A percentile compares a stretch with the other conserved stretches of the same genome.
phyloP scores from a whole-genome alignment of 2,329 filamentous ascomycete species.

The Botrytis pseudocinerea region DNA sequence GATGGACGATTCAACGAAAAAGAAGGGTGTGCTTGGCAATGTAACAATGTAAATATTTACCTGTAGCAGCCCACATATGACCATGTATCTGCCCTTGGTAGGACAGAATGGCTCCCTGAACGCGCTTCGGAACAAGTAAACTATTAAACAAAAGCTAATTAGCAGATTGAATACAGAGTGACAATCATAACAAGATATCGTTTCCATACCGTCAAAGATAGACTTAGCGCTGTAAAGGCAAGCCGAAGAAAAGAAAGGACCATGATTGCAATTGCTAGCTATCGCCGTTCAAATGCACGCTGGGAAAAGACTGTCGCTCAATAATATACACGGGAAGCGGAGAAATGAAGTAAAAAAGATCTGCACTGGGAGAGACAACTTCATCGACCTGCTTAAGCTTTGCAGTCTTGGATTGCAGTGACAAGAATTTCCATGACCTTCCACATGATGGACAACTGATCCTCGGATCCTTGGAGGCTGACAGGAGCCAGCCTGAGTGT shows the following conservation, averaged over 20 bases:
- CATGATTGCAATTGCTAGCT: slow-evolving; percentile 10
- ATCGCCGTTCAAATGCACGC: not conserved
- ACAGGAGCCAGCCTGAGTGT: slow-evolving; percentile 10
- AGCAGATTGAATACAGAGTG: not conserved
- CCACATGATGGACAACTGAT: slow-evolving; percentile 2
- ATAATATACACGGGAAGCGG: slow-evolving; percentile 13
- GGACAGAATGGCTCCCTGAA: slow-evolving; percentile 6
- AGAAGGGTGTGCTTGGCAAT: slow-evolving; percentile 8
- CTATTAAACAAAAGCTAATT: slow-evolving; percentile 19
- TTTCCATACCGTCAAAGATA: slow-evolving; percentile 20
- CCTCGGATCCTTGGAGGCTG: slow-evolving; percentile 18
- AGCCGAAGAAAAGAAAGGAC: slow-evolving; percentile 8
- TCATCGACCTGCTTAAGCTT: slow-evolving; percentile 10
- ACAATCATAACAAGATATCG: not conserved
- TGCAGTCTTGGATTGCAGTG: not conserved
- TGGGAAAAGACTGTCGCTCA: slow-evolving; percentile 4
- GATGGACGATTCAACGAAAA: not conserved
- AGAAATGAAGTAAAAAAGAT: not conserved
- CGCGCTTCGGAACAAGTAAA: slow-evolving; percentile 19
- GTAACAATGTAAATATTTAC: slow-evolving; percentile 17
- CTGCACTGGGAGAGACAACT: not conserved
- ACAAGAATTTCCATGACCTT: slow-evolving; percentile 13
- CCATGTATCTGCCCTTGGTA: slow-evolving; percentile 21
- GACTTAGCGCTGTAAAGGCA: not conserved
- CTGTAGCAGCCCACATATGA: slow-evolving; percentile 25